Evolutionary conservation across 1,284 basidiomycete species (phyloP).

Genomic region (Hypsizygus ulmarius): DNA sequence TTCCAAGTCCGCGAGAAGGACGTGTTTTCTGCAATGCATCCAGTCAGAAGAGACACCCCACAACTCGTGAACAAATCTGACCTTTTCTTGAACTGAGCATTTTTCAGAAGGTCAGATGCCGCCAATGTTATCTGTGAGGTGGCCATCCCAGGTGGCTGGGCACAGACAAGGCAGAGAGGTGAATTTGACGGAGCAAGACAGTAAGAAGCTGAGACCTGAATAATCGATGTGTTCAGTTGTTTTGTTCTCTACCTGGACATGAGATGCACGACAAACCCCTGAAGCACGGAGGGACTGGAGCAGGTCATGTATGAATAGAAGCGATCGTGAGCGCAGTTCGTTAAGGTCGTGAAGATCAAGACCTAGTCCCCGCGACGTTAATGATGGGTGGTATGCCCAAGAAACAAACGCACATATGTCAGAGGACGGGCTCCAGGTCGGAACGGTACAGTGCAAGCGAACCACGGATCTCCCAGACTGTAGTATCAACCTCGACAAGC

Average conservation of each 20-base stretch:
- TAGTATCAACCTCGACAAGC: constrained; percentile 33
- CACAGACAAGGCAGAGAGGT: constrained; percentile 55
- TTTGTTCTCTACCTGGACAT: constrained; percentile 1
- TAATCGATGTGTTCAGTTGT: not conserved
- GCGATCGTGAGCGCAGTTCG: constrained; percentile 57
- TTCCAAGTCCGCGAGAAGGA: constrained; percentile 50
- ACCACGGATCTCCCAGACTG: constrained; percentile 41
- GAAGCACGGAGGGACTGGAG: constrained; percentile 55
- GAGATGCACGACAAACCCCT: constrained; percentile 45
- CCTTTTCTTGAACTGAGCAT: constrained; percentile 46
- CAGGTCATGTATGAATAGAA: constrained; percentile 65
- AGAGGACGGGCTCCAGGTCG: constrained; percentile 57
- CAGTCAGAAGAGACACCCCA: not conserved
- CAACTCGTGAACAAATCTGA: constrained; percentile 24
- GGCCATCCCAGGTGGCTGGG: constrained; percentile 40
- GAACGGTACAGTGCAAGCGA: constrained; percentile 60
- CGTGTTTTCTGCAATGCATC: constrained; percentile 40
- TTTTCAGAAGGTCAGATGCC: constrained; percentile 43
- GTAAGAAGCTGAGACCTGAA: constrained; percentile 58
- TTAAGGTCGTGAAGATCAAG: constrained; percentile 67
- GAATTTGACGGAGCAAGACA: constrained; percentile 60
- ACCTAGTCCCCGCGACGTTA: constrained; percentile 32
- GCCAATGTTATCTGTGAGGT: constrained; percentile 41
- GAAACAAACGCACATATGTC: constrained; percentile 48
- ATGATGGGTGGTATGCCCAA: not conserved